Conservation (phyloP, 305 asterid genomes). For the Fraxinus velutina region DNA sequence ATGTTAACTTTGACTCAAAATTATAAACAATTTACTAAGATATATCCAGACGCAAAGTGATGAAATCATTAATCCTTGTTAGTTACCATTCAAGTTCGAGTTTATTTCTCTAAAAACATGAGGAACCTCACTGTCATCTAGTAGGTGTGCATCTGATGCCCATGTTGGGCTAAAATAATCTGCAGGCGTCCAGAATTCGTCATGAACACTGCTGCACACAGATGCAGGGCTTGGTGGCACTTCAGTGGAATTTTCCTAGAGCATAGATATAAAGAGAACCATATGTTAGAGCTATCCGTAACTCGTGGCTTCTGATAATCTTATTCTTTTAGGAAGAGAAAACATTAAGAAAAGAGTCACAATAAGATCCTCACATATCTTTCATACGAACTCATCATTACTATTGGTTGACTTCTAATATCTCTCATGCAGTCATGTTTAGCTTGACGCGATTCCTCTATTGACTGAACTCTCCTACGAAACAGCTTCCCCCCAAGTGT, state of each 20-base stretch:
- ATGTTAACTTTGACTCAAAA: not conserved
- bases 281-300: slow-evolving; percentile 2
- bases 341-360: not conserved
- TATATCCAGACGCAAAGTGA: not conserved
- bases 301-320: not conserved
- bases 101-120: slow-evolving; percentile 75
- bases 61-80: slow-evolving; percentile 16
- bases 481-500: slow-evolving; percentile 72
- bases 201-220: slow-evolving; percentile 73
- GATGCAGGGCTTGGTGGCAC: slow-evolving; percentile 99
- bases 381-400: slow-evolving; percentile 44
- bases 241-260: slow-evolving; percentile 86
- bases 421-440: slow-evolving; percentile 46
- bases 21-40: not conserved
- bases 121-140: slow-evolving; percentile 64
- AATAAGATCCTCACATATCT: slow-evolving; percentile 53
- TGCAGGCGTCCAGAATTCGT: slow-evolving; percentile 64
- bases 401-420: slow-evolving; percentile 48
- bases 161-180: slow-evolving; percentile 67
- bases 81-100: slow-evolving; percentile 76
- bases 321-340: not conserved
- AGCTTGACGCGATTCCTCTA: slow-evolving; percentile 39
- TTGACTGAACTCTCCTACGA: slow-evolving; percentile 63
- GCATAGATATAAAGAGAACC: not conserved
- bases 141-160: slow-evolving; percentile 50